phyloP scores from a whole-genome alignment of 1,284 basidiomycete genomes.

The Ustilago shanxiensis region DNA sequence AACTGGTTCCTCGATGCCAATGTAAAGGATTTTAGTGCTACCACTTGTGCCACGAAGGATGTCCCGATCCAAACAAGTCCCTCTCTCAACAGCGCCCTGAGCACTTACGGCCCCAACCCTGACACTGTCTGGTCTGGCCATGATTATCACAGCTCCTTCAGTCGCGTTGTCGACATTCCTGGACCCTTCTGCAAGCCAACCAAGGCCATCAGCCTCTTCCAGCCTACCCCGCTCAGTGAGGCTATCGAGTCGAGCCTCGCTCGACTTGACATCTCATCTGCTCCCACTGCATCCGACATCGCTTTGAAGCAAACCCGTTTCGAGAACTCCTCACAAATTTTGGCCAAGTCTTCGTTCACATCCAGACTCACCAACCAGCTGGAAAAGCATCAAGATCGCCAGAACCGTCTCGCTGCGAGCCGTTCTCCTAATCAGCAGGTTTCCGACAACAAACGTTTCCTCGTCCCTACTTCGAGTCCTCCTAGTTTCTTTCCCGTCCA shows the following conservation, averaged over 20 bases:
- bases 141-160: neutral
- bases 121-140: neutral
- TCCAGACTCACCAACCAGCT: slow-evolving; percentile 11
- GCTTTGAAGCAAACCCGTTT: neutral
- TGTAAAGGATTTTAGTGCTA: neutral
- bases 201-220: neutral
- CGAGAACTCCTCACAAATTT: neutral
- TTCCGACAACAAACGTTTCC: neutral
- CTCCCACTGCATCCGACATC: neutral
- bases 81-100: neutral
- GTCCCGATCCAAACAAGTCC: neutral
- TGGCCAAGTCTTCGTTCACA: neutral
- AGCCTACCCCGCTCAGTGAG: neutral
- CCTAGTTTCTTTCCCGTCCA: neutral
- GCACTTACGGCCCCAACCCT: neutral
- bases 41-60: neutral
- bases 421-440: neutral
- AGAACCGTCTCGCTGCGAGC: neutral
- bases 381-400: neutral
- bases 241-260: neutral
- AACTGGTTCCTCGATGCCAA: neutral
- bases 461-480: neutral
- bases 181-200: neutral
- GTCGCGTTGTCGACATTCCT: neutral
- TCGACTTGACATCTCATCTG: neutral